Evolutionary conservation across 2,329 filamentous ascomycete species (phyloP), one percentile per base, ranked within the genome.

Genomic region (Phyllosticta paracitricarpa): DNA sequence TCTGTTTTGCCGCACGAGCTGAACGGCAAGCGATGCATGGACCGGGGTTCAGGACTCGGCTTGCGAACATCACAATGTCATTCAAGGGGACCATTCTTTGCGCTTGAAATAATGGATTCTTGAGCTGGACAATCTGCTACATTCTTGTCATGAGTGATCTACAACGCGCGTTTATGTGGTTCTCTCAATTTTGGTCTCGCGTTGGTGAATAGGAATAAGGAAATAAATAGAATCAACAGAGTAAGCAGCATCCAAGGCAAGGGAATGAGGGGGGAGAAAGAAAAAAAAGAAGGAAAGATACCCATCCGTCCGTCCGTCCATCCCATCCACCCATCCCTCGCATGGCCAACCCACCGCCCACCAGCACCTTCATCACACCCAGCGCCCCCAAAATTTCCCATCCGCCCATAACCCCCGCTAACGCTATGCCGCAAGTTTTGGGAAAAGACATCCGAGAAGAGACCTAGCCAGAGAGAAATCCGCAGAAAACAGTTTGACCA

Each of bases 391-490:
- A 61, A 54, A 40, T 61, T 57, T 60, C 19, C 60, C 60, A 58
- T 58, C 60, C 56, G 48, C 51, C 56, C 30, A 58, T 58, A 57
- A 54, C 60, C 55, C 55, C 60, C 60, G 60, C 60, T 61, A 61
- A 61, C 60, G 60, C 60, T 61, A 61, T 61, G 61, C 56, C 53
- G 60, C 56, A 53, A 56, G 57, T 58, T 58, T 59, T 59, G 56
- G 57, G 57, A 62, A 62, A 56, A 52, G 61, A 62, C 61, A 62
- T 62, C 57, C 57, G 53, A 59, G 61, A 62, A 62, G 53, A 59
- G 57, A 59, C 53, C 56, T 59, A 62, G 57, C 55, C 52, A 59
- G 61, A 51, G 51, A 62, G 61, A 62, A 52, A 55, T 62, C 57
- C 54, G 60, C 4, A 51, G 51, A 61, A 61, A 61, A 51, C 60